Base-by-base conservation (phyloP, 2,329 filamentous ascomycete species). In the Hypoxylon sp. region DNA sequence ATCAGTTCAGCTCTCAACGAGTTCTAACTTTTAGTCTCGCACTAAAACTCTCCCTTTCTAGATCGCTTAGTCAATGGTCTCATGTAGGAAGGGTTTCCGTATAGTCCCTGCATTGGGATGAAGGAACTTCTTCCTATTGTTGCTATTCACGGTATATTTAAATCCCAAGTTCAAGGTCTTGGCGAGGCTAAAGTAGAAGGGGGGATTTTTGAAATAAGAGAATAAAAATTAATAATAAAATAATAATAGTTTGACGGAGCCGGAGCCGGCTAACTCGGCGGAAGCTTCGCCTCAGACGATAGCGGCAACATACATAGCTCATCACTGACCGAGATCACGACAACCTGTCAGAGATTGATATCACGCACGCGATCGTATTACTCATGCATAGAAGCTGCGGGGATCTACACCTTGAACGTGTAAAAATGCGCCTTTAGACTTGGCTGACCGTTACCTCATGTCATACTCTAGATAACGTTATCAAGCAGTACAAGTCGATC, bases 201-300 rank as follows among this genome's bases (percentile, higher is more conserved):
- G 42, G 8, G 24, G n/a, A 35, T 26, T 10, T 39, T 42, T 42
- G 13, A 44, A 48, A 64, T 53, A 47, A 8, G 5, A 35, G 8
- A 44, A 22, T 42, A 56, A 52, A 35, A 39, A 33, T 6, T 1
- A 47, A 55, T 42, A 57, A 56, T 47, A 51, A 26, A 29, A 22
- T 17, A 10, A 13, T 42, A 3, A 31, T 22, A 14, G 13, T 33
- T 56, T 46, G 13, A 37, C 61, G n/a, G 52, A 54, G 33, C 60
- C 17, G 8, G 24, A 42, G 55, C 64, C 63, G 60, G 67, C 47
- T 67, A 54, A 48, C 53, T 59, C 57, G 61, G 67, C 42, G 57
- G 31, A 29, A 44, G 62, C 62, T 70, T 68, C 51, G 62, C 50
- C 68, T 65, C 58, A 61, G 48, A 55, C 57, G 48, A 44, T 9